phyloP scores from a whole-genome alignment of 441 rosid species.

The Dalechampia spathulata region DNA sequence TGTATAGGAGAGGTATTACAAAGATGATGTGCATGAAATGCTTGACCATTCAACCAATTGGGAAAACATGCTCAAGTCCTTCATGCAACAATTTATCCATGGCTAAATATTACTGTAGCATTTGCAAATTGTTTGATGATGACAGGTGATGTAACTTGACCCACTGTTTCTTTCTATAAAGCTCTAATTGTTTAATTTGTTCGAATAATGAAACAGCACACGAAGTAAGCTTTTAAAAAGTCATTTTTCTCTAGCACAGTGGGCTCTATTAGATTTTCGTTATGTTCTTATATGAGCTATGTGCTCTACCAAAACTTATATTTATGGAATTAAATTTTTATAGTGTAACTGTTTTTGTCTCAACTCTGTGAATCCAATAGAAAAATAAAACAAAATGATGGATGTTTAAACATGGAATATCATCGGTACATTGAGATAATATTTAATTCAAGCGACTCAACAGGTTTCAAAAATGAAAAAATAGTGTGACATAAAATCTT shows the following conservation, averaged over 20 bases:
- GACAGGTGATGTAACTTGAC: slow-evolving; percentile 39
- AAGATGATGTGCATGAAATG: slow-evolving; percentile 93
- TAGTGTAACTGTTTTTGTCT: not conserved
- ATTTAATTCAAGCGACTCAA: not conserved
- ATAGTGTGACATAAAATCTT: too few relatives aligned
- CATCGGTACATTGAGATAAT: not conserved
- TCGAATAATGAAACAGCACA: too few relatives aligned
- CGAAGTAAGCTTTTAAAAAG: not conserved
- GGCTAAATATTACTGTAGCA: slow-evolving; percentile 72
- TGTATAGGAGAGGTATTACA: slow-evolving; percentile 45
- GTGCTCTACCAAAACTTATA: not conserved
- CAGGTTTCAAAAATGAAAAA: not conserved
- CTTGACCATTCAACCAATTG: slow-evolving; percentile 53
- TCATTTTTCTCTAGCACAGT: not conserved
- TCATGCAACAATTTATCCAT: slow-evolving; percentile 54
- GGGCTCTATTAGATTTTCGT: not conserved
- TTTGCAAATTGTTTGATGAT: slow-evolving; percentile 68
- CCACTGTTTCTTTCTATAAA: not conserved
- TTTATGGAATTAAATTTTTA: not conserved
- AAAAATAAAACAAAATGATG: not conserved
- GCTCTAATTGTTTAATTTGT: too few relatives aligned
- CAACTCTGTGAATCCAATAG: not conserved
- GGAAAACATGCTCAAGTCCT: slow-evolving; percentile 37
- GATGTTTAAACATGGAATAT: not conserved
- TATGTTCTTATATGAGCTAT: not conserved